phyloP scores from a whole-genome alignment of 176 grass and related monocot species.

The barley (Hordeum vulgare) region MorexV3_pseudomolecules_assembly NC_058522.1:359971821-359972320 shows the following conservation, averaged over 20 bases:
- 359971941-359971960: background rate
- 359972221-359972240: background rate
- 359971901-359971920: background rate
- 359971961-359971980: background rate
- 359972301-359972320: background rate
- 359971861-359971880: background rate
- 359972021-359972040: background rate
- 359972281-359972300: background rate
- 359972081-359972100: background rate
- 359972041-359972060: background rate
- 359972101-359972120: background rate
- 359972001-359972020: background rate
- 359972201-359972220: background rate
- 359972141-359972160: background rate
- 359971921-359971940: background rate
- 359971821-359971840: background rate
- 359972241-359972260: background rate
- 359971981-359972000: no score
- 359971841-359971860: background rate
- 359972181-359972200: constrained; percentile 10
- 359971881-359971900: background rate
- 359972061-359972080: background rate
- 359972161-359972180: constrained; percentile 32
- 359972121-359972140: background rate
- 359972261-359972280: background rate